Evolutionary conservation across 2,329 filamentous ascomycete species (phyloP).

Genomic region (Sphaerulina musiva): DNA sequence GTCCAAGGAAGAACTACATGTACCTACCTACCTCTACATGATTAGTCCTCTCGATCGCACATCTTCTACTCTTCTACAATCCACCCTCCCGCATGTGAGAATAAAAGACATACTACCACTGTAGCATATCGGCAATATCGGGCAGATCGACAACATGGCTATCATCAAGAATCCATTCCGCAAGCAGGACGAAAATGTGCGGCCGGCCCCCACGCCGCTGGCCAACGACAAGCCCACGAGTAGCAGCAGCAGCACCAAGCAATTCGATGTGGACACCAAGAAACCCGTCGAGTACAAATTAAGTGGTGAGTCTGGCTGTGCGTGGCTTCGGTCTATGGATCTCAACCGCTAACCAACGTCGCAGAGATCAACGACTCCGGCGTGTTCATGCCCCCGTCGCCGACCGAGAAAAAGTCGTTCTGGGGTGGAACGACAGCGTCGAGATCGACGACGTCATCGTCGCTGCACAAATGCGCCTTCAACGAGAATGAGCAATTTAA

Average conservation of each 20-base stretch:
- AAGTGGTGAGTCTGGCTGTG: slow-evolving; percentile 39
- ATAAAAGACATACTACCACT: background rate
- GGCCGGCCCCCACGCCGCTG: slow-evolving; percentile 17
- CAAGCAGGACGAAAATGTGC: slow-evolving; percentile 35
- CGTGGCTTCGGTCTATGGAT: background rate
- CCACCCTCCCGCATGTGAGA: background rate
- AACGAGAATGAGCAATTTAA: slow-evolving; percentile 88
- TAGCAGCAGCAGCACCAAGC: slow-evolving; percentile 25
- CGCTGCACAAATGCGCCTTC: slow-evolving; percentile 57
- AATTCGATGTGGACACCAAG: slow-evolving; percentile 38
- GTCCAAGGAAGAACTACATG: no score
- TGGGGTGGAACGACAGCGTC: slow-evolving; percentile 55
- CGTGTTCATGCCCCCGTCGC: slow-evolving; percentile 92
- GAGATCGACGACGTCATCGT: slow-evolving; percentile 45
- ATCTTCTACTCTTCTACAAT: background rate
- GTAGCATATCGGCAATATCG: background rate
- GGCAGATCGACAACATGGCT: slow-evolving; percentile 25
- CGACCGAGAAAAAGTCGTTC: slow-evolving; percentile 73
- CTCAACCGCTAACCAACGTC: slow-evolving; percentile 1
- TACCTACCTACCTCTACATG: no score
- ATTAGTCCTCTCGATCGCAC: no score
- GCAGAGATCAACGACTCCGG: slow-evolving; percentile 93
- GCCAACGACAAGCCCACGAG: slow-evolving; percentile 9
- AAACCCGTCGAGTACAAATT: slow-evolving; percentile 47
- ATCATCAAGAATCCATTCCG: slow-evolving; percentile 38